Evolutionary conservation across 306 rosid species (phyloP).

Genomic region (Prosopis cineraria): DNA sequence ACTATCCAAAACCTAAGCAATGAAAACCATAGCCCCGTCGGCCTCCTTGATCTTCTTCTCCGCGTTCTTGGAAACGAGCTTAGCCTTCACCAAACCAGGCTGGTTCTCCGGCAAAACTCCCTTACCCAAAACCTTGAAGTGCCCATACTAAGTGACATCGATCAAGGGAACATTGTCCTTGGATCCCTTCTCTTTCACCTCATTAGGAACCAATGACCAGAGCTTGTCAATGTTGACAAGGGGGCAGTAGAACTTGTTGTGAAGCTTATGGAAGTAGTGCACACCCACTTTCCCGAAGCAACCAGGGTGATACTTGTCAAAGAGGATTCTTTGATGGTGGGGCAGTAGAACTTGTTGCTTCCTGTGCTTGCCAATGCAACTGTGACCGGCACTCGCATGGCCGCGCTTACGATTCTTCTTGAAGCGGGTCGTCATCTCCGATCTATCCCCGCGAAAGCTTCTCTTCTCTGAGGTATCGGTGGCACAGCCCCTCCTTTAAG

Average conservation of each 20-base stretch:
- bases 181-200: no score
- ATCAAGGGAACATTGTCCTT: no score
- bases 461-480: no score
- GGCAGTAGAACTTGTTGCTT: no score
- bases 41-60: constrained; percentile 87
- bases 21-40: constrained; percentile 76
- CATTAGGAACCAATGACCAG: no score
- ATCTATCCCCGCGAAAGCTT: no score
- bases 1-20: constrained; percentile 49
- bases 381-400: constrained; percentile 83
- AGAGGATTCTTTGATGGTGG: no score
- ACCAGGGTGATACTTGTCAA: no score
- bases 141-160: constrained; percentile 69
- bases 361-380: constrained; percentile 69
- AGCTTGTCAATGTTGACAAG: no score
- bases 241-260: no score
- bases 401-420: constrained; percentile 90
- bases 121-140: constrained; percentile 76
- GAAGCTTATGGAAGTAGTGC: constrained; percentile 67
- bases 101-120: constrained; percentile 60
- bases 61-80: constrained; percentile 65
- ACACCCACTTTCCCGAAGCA: no score
- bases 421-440: constrained; percentile 71
- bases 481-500: no score
- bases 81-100: constrained; percentile 71